These are phyloP conservation scores for Kurtzmaniella cleridarum DNA, from an alignment of 805 yeast species.

Conservation along the genomic window DNA sequence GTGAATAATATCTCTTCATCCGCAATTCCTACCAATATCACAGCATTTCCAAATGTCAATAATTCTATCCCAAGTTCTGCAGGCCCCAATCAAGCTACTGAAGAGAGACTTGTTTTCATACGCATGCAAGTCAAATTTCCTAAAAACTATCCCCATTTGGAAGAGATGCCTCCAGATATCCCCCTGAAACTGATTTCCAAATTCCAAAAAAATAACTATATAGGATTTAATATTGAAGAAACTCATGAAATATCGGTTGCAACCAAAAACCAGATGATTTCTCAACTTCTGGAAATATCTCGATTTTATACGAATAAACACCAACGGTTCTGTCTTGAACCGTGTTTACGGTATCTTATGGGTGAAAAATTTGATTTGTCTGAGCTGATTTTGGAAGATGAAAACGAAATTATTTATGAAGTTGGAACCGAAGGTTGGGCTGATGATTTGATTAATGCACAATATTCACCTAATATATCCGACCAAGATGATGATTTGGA, in stretches of 20 bases:
- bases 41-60: neutral
- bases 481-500: constrained; percentile 26
- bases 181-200: constrained; percentile 11
- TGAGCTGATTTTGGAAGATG: constrained; percentile 26
- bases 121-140: constrained; percentile 73
- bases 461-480: constrained; percentile 10
- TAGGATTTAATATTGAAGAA: constrained; percentile 64
- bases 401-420: constrained; percentile 18
- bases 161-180: constrained; percentile 10
- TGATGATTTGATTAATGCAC: constrained; percentile 34
- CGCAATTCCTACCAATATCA: neutral
- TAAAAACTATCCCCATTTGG: constrained; percentile 57
- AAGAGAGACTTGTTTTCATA: constrained; percentile 50
- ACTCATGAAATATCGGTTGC: constrained; percentile 59
- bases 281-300: constrained; percentile 51
- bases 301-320: constrained; percentile 46
- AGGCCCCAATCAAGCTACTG: constrained; percentile 33
- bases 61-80: neutral
- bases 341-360: constrained; percentile 66
- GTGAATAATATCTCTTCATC: neutral
- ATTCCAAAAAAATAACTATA: constrained; percentile 16
- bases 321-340: constrained; percentile 71
- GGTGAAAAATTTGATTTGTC: constrained; percentile 65
- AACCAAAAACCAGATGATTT: constrained; percentile 46
- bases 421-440: constrained; percentile 41